Base-by-base conservation (phyloP, 495 filamentous ascomycete genomes). In the Penicillium canescens region DNA sequence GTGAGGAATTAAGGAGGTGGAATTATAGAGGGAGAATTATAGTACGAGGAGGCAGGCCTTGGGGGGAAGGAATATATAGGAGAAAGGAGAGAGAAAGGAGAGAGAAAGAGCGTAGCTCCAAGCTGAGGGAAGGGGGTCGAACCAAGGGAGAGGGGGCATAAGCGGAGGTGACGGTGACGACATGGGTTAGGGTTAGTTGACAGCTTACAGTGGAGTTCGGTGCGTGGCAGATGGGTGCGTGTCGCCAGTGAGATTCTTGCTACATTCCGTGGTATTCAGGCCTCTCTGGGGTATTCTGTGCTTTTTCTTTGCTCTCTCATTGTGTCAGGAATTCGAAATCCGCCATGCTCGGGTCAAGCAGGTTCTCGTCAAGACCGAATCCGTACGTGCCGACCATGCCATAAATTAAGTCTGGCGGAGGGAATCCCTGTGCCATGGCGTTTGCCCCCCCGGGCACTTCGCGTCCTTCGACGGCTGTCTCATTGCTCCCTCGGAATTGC, bases 381-480 rank as follows among this genome's bases (percentile, higher is more conserved):
- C 75, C 75, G 54, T 78, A 78, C 11, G 75, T 76, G 23, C 75
- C 75, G 23, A 78, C 75, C 75, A 78, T 78, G 38, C 71, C 73
- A 48, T 78, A 78, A 21, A 78, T 78, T 55, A 78, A 49, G 52
- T 78, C 75, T 6, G 73, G 73, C n/a, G 75, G 75, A 11, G 73
- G 73, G 46, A 76, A 76, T 4, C 73, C 74, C 44, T 78, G 75
- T 0, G 75, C 73, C 73, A 78, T 74, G 3, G 73, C 74, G 51
- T 78, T 78, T 3, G 74, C 68, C 26, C 74, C 74, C 12, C 73
- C 74, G 12, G 73, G 73, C 10, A 76, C 64, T 4, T 74, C 69
- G 28, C 54, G 50, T 6, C 52, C 55, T 23, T 54, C 55, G 14
- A 55, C 40, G 8, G 50, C 28, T 24, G 43, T 41, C 6, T 55